Evolutionary conservation across 352 stramenopile genomes (phyloP), one percentile per base, ranked within the genome.

Genomic region (Pythium phragmitis): DNA sequence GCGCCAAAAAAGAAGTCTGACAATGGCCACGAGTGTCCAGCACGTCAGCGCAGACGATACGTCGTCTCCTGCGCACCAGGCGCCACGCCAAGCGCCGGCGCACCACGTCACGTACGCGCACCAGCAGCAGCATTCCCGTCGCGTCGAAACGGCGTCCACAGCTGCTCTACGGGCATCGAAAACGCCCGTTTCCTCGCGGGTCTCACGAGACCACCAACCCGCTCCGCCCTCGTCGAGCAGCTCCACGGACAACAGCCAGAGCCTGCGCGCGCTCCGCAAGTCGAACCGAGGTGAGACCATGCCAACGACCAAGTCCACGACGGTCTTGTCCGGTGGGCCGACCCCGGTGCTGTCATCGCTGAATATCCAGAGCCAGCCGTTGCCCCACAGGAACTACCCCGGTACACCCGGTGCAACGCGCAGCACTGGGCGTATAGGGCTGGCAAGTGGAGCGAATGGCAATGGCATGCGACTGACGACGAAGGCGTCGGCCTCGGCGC

Each of bases 21-120:
- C 60, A 34, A 69, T 69, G 61, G 61, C 61, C 4, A 30, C 26
- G 26, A 68, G 55, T 41, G 39, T 59, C 37, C 62, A 63, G 39
- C 53, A 54, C 21, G 16, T 37, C 26, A 19, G 9, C 16, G n/a
- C 45, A n/a, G 16, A 17, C 9, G 21, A 47, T 33, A 12, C 28
- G 16, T n/a, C 63, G 55, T 49, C 63, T 54, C 49, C 54, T 46
- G 54, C 49, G n/a, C 34, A 36, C 14, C 54, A 47, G 36, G 28
- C 63, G 28, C n/a, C 37, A n/a, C 55, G 50, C 7, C 19, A 28
- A 21, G 16, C 39, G 36, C 34, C 52, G 7, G 23, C 49, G 11
- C 49, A 50, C n/a, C 16, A 49, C 7, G 34, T 33, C 0, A 30
- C 39, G 2, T 61, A 65, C 16, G 33, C 56, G 19, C 43, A 53